Evolutionary conservation across 179 eudicot genomes (phyloP).

Genomic region (Sideroxylon spinosum): DNA sequence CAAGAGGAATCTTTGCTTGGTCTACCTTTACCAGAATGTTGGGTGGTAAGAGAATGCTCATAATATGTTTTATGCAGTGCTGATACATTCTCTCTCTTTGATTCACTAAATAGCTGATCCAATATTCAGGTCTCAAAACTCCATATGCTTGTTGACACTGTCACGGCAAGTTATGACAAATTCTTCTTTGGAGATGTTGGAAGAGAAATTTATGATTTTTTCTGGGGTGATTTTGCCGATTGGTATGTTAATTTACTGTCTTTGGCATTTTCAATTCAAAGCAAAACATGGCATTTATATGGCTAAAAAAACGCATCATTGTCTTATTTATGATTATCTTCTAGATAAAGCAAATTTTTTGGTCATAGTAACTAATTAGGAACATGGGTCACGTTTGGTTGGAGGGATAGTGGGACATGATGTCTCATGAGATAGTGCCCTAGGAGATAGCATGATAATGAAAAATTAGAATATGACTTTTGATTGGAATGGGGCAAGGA

Average conservation of each 20-base stretch:
- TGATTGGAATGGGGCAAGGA: no score
- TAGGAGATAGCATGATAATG: no score
- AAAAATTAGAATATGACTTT: no score
- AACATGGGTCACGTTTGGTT: no score
- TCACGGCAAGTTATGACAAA: constrained; percentile 88
- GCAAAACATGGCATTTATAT: background rate
- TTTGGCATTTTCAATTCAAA: background rate
- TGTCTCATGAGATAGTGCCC: no score
- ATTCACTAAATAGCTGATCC: constrained; percentile 14
- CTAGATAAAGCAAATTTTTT: background rate
- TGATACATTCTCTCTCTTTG: constrained; percentile 1
- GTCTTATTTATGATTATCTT: background rate
- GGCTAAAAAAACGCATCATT: background rate
- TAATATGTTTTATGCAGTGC: constrained; percentile 6
- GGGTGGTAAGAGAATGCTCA: constrained; percentile 76
- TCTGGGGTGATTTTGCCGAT: constrained; percentile 98
- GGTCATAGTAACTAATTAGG: no score
- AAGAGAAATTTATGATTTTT: constrained; percentile 89
- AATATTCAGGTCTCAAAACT: constrained; percentile 80
- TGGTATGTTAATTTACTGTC: constrained; percentile 48
- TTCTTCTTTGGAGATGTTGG: constrained; percentile 93
- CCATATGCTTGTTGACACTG: constrained; percentile 81
- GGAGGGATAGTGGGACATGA: no score
- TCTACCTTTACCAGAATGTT: constrained; percentile 83
- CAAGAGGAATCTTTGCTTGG: constrained; percentile 49